Conservation (phyloP, 2,329 filamentous ascomycete genomes). For the Plenodomus lindquistii region DNA sequence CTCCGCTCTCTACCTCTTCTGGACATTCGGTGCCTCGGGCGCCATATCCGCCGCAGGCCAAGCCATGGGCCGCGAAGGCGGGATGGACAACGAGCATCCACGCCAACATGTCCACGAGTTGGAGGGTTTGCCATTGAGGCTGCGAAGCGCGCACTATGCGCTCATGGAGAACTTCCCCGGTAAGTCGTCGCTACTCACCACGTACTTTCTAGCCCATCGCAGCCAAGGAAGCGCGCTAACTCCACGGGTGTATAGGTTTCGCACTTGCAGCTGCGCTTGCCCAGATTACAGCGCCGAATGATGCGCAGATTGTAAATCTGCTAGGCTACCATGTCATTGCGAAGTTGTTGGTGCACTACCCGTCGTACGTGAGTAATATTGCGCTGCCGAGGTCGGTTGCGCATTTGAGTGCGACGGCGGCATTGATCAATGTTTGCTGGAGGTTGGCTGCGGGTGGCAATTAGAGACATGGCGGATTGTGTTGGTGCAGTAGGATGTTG, state of each 20-base stretch:
- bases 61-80: conserved; percentile 24
- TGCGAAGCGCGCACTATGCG: conserved; percentile 26
- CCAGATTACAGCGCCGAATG: conserved; percentile 23
- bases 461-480: background rate
- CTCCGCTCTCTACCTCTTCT: conserved; percentile 25
- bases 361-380: conserved; percentile 23
- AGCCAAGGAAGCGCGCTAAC: background rate
- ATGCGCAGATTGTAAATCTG: conserved; percentile 26
- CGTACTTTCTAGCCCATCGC: background rate
- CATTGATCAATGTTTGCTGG: conserved; percentile 28
- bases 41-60: conserved; percentile 24
- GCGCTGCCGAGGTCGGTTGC: conserved; percentile 19
- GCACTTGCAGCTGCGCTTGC: conserved; percentile 25
- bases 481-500: background rate
- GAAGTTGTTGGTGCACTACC: conserved; percentile 26
- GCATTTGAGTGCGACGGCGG: conserved; percentile 25
- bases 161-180: conserved; percentile 31
- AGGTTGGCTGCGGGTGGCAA: conserved; percentile 21
- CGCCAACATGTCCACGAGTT: conserved; percentile 17
- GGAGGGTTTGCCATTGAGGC: conserved; percentile 18
- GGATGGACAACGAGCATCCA: conserved; percentile 19
- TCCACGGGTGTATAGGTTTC: no score
- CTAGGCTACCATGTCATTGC: conserved; percentile 27
- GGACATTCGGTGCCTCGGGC: conserved; percentile 27
- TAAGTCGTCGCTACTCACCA: background rate